Evolutionary conservation across 179 eudicot genomes (phyloP), one percentile per base, ranked within the genome.

Genomic region (Heliamphora pulchella): DNA sequence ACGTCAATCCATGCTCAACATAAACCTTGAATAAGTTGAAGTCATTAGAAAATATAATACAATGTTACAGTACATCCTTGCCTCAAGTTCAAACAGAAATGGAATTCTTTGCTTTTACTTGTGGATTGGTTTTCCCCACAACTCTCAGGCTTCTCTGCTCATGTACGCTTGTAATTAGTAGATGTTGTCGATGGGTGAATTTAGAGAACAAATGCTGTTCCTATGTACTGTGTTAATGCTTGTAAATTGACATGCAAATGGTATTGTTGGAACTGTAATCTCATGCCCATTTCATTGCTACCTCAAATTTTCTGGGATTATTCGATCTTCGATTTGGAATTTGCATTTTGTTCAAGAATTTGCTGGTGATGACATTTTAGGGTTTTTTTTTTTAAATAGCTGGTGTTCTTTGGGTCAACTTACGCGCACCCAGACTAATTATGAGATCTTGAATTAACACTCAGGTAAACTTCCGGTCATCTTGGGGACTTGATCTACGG

Each of bases 1-100:
- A 79, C 93, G 66, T 89, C 96, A 65, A 87, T 94, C 53, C 78
- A 77, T 65, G 96, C 97, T 39, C 94, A 93, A 80, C 95, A 93
- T 82, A 93, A 91, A 87, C 86, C 92, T 22, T 89, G 84, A 86
- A 78, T 78, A 64, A 1, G 53, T 17, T 73, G 31, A 3, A 39
- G 48, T 39, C 31, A 8, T 3, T 75, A 43, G 44, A 58, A 3
- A 59, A 76, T 14, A 51, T 51, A 10, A 7, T 51, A 51, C 1
- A 7, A 4, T 8, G 31, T 22, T 58, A 46, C 70, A 18, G 57
- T 18, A 44, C 18, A 64, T 5, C 43, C 2, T 76, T 20, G 14
- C 67, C 50, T 10, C 48, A 39, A 55, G 48, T 54, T n/a, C 64
- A 74, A 13, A 55, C 76, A 51, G 3, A 18, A 3, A 17, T 14